Evolutionary conservation across 1,284 basidiomycete species (phyloP).

Genomic region (Cryptococcus sp.): DNA sequence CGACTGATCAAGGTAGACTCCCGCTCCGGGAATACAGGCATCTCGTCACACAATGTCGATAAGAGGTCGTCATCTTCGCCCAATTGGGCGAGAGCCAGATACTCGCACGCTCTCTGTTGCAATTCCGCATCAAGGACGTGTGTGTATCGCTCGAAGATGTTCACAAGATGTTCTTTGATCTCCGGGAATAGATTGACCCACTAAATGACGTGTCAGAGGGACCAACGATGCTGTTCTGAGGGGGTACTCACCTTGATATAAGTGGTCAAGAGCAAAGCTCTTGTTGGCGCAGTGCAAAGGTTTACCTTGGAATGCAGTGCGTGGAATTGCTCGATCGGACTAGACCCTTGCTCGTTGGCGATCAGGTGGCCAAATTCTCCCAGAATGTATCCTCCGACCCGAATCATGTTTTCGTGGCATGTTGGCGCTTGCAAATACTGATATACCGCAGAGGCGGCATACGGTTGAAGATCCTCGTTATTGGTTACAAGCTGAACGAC

Average conservation of each 20-base stretch:
- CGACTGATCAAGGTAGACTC: slow-evolving; percentile 85
- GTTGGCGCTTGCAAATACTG: slow-evolving; percentile 83
- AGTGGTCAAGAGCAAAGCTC: slow-evolving; percentile 89
- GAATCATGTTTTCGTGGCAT: slow-evolving; percentile 96
- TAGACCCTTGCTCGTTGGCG: slow-evolving; percentile 90
- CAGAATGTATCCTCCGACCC: slow-evolving; percentile 94
- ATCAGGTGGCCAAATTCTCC: slow-evolving; percentile 98
- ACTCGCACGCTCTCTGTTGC: slow-evolving; percentile 98
- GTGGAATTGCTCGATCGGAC: slow-evolving; percentile 93
- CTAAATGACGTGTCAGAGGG: slow-evolving; percentile 18
- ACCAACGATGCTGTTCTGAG: background rate
- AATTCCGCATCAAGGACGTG: slow-evolving; percentile 97
- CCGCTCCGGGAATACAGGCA: slow-evolving; percentile 96
- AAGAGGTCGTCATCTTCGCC: slow-evolving; percentile 87
- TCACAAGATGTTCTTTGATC: slow-evolving; percentile 89
- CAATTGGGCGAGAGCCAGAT: slow-evolving; percentile 77
- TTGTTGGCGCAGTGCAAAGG: slow-evolving; percentile 87
- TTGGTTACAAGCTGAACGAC: slow-evolving; percentile 98
- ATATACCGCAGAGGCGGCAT: slow-evolving; percentile 92
- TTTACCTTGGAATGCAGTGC: slow-evolving; percentile 93
- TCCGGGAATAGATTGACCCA: slow-evolving; percentile 96
- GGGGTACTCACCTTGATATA: slow-evolving; percentile 77
- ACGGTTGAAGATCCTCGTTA: slow-evolving; percentile 93
- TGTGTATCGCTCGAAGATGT: slow-evolving; percentile 95
- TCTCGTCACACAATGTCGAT: slow-evolving; percentile 95